Percentiles rank a stretch among this genome's conserved stretches.
These are phyloP conservation scores for Tuber melanosporum DNA, from an alignment of 495 filamentous ascomycete species.

Conservation along the genomic window DNA sequence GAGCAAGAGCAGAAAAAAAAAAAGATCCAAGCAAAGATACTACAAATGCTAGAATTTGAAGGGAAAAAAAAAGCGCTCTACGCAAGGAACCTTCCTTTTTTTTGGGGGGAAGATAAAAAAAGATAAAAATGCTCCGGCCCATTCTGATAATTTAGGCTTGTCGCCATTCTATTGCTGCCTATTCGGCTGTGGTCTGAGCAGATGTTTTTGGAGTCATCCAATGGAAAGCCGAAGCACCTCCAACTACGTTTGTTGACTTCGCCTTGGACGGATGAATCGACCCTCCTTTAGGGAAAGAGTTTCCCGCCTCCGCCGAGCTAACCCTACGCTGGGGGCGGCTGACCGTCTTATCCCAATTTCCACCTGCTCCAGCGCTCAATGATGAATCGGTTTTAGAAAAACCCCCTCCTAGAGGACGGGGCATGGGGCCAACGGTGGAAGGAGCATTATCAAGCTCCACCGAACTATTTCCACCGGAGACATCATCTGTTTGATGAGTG, in stretches of 20 bases:
- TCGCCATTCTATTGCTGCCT: slow-evolving; percentile 11
- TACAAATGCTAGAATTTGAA: not conserved
- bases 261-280: slow-evolving; percentile 43
- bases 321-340: slow-evolving; percentile 42
- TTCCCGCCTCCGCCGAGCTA: slow-evolving; percentile 44
- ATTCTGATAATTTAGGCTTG: not conserved
- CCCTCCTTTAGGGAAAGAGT: slow-evolving; percentile 45
- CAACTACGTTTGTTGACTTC: slow-evolving; percentile 69
- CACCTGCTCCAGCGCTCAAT: slow-evolving; percentile 30
- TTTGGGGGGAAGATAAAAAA: not conserved
- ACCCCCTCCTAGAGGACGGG: slow-evolving; percentile 24
- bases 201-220: slow-evolving; percentile 57
- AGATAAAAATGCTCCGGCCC: not conserved
- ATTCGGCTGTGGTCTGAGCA: slow-evolving; percentile 22
- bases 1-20: not conserved
- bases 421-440: slow-evolving; percentile 9
- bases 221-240: slow-evolving; percentile 89
- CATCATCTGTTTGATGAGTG: slow-evolving; percentile 23
- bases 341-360: slow-evolving; percentile 41
- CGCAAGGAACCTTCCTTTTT: not conserved
- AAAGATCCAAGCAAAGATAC: not conserved
- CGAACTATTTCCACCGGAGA: slow-evolving; percentile 1
- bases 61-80: not conserved
- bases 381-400: slow-evolving; percentile 32
- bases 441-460: slow-evolving; percentile 16